Conservation (phyloP, 129 eudicot genomes). For the Dittrichia graveolens region DNA sequence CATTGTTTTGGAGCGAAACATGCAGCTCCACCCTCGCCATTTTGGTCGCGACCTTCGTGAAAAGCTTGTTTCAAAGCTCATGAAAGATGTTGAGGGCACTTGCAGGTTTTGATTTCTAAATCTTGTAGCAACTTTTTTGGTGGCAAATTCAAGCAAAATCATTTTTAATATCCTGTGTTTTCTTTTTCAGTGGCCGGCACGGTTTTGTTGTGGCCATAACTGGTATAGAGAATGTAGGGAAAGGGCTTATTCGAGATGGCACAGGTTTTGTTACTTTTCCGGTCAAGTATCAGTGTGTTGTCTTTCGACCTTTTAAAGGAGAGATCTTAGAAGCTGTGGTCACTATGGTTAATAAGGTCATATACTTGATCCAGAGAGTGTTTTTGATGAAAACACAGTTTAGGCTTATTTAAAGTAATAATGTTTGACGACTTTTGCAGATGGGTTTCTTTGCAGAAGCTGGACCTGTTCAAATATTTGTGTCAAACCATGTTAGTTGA, state of each 20-base stretch:
- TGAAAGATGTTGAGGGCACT: constrained; percentile 95
- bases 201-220: constrained; percentile 94
- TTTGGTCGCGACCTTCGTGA: constrained; percentile 89
- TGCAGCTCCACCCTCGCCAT: constrained; percentile 90
- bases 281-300: constrained; percentile 89
- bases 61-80: constrained; percentile 75
- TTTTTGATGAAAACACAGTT: constrained; percentile 6
- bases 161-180: neutral
- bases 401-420: neutral
- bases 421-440: constrained; percentile 41
- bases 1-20: constrained; percentile 74
- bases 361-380: neutral
- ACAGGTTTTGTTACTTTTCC: constrained; percentile 94
- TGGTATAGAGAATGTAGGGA: constrained; percentile 83
- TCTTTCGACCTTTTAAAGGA: constrained; percentile 91
- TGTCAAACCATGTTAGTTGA: constrained; percentile 76
- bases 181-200: constrained; percentile 73
- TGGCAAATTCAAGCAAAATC: neutral
- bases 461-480: constrained; percentile 90
- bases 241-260: constrained; percentile 89
- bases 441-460: constrained; percentile 97
- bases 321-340: constrained; percentile 97
- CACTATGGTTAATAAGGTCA: constrained; percentile 96
- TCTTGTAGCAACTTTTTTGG: neutral
- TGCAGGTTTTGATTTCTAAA: constrained; percentile 49